Evolutionary conservation across 148 eudicot genomes (phyloP).

Genomic region (Rhododendron vialii): DNA sequence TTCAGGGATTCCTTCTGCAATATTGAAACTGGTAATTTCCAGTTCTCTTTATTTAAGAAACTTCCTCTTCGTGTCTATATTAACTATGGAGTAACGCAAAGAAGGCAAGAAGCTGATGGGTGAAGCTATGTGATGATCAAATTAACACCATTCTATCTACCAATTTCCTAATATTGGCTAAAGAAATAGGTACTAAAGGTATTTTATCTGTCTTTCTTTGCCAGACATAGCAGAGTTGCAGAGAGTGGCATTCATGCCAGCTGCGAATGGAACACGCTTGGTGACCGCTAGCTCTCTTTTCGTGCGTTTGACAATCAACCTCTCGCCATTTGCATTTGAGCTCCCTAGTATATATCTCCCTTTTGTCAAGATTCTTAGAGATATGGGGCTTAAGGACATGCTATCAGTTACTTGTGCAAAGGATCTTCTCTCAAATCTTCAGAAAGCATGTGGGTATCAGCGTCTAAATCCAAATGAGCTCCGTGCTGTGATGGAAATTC

Average conservation of each 20-base stretch:
- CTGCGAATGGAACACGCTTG: conserved; percentile 98
- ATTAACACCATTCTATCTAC: neutral
- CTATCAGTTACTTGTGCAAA: conserved; percentile 72
- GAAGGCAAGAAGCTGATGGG: neutral
- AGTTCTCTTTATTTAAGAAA: neutral
- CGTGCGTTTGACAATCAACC: conserved; percentile 77
- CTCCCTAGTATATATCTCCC: conserved; percentile 84
- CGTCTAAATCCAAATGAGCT: conserved; percentile 97
- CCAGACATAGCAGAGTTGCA: conserved; percentile 65
- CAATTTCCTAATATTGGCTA: neutral
- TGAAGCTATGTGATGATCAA: neutral
- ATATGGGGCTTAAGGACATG: conserved; percentile 80
- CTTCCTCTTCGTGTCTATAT: neutral
- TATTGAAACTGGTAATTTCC: neutral
- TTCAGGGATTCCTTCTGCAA: neutral
- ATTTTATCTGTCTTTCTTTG: conserved; percentile 9
- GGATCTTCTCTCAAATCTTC: conserved; percentile 80
- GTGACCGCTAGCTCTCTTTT: conserved; percentile 82
- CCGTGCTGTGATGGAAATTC: conserved; percentile 87
- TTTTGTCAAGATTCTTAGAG: conserved; percentile 73
- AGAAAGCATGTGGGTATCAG: conserved; percentile 93
- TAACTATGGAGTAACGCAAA: neutral
- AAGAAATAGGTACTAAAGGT: neutral
- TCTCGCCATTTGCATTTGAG: conserved; percentile 97
- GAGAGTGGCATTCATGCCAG: conserved; percentile 88